A percentile compares a stretch with the other conserved stretches of the same genome.
Evolutionary conservation across 257 asterid genomes (phyloP).

Genomic region (Eucommia ulmoides): DNA sequence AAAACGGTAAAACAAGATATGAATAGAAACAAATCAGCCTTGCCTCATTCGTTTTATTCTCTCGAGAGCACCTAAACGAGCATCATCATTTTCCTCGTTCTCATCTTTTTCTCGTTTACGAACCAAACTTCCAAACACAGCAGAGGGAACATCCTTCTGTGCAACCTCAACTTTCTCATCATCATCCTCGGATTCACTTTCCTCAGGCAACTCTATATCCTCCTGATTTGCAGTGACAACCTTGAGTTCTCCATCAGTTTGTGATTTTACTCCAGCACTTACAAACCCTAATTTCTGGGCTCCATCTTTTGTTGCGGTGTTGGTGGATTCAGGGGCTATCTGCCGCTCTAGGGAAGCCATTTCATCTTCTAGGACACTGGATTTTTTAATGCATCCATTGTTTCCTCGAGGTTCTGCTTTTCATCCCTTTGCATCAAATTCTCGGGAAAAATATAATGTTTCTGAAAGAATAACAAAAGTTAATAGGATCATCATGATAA

Average conservation of each 20-base stretch:
- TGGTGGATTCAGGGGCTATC: conserved; percentile 35
- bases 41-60: conserved; percentile 63
- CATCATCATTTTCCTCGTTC: conserved; percentile 22
- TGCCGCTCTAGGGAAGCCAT: conserved; percentile 88
- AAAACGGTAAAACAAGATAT: no score
- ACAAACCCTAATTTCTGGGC: conserved; percentile 61
- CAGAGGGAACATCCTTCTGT: conserved; percentile 78
- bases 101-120: conserved; percentile 47
- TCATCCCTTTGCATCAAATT: conserved; percentile 80
- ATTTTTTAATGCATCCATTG: conserved; percentile 72
- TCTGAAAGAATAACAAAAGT: conserved; percentile 29
- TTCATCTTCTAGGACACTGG: conserved; percentile 79
- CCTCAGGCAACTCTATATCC: conserved; percentile 91
- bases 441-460: conserved; percentile 79
- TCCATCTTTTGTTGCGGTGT: conserved; percentile 24
- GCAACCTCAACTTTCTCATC: conserved; percentile 70
- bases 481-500: neutral
- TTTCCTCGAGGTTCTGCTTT: conserved; percentile 85
- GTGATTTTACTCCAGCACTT: conserved; percentile 64
- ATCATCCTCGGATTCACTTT: conserved; percentile 72
- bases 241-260: conserved; percentile 23
- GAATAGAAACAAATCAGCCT: no score
- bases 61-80: conserved; percentile 59
- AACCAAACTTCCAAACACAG: conserved; percentile 76
- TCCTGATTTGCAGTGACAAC: conserved; percentile 36